These are phyloP conservation scores for Trichosporon coremiiforme DNA, from an alignment of 1,284 basidiomycete species.

Conservation along the genomic window DNA sequence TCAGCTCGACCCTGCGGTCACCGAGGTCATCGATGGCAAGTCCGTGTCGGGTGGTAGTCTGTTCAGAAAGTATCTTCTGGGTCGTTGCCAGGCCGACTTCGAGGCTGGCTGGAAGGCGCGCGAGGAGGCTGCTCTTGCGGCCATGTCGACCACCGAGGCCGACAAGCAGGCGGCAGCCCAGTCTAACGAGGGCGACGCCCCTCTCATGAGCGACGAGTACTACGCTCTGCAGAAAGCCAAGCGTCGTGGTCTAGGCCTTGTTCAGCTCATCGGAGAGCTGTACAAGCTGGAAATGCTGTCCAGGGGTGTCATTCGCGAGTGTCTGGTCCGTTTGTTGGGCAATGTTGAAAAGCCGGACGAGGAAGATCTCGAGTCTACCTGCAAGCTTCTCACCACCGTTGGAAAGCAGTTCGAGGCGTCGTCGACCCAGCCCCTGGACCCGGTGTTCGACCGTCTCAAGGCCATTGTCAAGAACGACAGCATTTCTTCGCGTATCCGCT, in stretches of 20 bases:
- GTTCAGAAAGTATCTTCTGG: slow-evolving; percentile 86
- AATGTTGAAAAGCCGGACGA: slow-evolving; percentile 95
- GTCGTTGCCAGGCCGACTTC: slow-evolving; percentile 92
- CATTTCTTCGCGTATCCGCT: slow-evolving; percentile 84
- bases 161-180: slow-evolving; percentile 62
- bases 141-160: slow-evolving; percentile 61
- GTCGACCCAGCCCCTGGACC: slow-evolving; percentile 78
- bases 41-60: slow-evolving; percentile 82
- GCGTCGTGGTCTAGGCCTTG: slow-evolving; percentile 92
- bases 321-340: slow-evolving; percentile 88
- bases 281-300: slow-evolving; percentile 96
- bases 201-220: slow-evolving; percentile 91
- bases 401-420: slow-evolving; percentile 75
- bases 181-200: slow-evolving; percentile 59
- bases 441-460: slow-evolving; percentile 89
- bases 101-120: slow-evolving; percentile 73
- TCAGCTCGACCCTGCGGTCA: slow-evolving; percentile 78
- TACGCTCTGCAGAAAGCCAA: slow-evolving; percentile 96
- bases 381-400: slow-evolving; percentile 87
- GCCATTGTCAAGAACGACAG: slow-evolving; percentile 72
- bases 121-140: slow-evolving; percentile 61
- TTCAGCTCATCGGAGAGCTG: slow-evolving; percentile 96
- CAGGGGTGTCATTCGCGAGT: slow-evolving; percentile 93
- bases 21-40: slow-evolving; percentile 84
- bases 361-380: slow-evolving; percentile 95